Conservation (phyloP, 2,329 filamentous ascomycete genomes). For the Juglanconis juglandina region DNA sequence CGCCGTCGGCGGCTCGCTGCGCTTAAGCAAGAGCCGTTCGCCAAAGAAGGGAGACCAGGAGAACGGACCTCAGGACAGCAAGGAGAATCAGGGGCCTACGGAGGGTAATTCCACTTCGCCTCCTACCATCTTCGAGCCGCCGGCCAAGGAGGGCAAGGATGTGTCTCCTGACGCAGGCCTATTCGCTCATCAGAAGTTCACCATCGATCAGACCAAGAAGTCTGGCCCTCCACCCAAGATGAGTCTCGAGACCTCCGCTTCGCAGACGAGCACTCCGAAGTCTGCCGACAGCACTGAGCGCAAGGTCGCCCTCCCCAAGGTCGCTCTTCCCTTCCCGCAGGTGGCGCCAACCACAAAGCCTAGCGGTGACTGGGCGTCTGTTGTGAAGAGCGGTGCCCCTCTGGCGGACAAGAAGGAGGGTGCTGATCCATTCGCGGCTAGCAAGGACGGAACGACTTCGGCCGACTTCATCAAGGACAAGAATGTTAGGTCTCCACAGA, state of each 20-base stretch:
- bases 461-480: neutral
- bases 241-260: neutral
- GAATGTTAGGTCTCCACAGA: conserved; percentile 5
- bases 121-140: conserved; percentile 1
- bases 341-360: conserved; percentile 2
- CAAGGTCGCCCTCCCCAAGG: conserved; percentile 2
- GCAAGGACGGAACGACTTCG: neutral
- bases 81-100: neutral
- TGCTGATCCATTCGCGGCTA: conserved; percentile 4
- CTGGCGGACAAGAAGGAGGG: neutral
- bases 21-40: conserved; percentile 18
- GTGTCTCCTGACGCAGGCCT: conserved; percentile 3
- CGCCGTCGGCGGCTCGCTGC: conserved; percentile 31
- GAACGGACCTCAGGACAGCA: neutral
- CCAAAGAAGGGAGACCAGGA: conserved; percentile 8
- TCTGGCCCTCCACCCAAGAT: neutral
- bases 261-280: neutral
- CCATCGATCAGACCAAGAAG: conserved; percentile 13
- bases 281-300: neutral
- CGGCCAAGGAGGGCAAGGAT: neutral
- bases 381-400: neutral
- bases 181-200: conserved; percentile 13
- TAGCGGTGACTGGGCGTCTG: neutral
- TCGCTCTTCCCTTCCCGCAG: conserved; percentile 7
- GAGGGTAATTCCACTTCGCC: neutral